Conservation (phyloP, 257 asterid species). For the Solanum sitiens region DNA sequence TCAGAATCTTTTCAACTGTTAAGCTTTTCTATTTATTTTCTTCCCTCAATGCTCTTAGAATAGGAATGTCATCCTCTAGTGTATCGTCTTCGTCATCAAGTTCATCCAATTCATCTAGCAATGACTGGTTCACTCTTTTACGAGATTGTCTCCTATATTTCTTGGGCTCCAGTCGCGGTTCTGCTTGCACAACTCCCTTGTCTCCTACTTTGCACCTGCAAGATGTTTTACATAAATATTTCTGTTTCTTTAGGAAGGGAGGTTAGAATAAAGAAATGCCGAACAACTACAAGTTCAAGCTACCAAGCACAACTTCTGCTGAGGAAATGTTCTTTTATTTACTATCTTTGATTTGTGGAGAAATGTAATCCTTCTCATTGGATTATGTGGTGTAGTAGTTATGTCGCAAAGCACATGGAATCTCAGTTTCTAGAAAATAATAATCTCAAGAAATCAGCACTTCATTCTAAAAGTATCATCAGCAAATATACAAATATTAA, state of each 20-base stretch:
- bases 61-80: constrained; percentile 24
- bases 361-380: neutral
- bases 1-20: neutral
- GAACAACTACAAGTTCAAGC: neutral
- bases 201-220: constrained; percentile 70
- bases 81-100: constrained; percentile 42
- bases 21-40: constrained; percentile 6
- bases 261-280: neutral
- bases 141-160: constrained; percentile 93
- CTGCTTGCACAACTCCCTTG: constrained; percentile 74
- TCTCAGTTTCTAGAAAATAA: neutral
- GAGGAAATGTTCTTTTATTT: neutral
- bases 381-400: neutral
- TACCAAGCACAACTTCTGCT: neutral
- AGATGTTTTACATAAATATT: neutral
- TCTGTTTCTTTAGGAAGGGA: neutral
- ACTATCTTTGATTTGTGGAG: neutral
- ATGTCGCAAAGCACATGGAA: neutral
- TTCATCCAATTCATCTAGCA: constrained; percentile 65
- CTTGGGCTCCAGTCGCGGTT: constrained; percentile 77
- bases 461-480: neutral
- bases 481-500: neutral
- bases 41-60: constrained; percentile 29
- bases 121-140: constrained; percentile 71
- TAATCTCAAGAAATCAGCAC: neutral